Evolutionary conservation across 495 filamentous ascomycete genomes (phyloP), one percentile per base, ranked within the genome.

Genomic region (Penicillium herquei): DNA sequence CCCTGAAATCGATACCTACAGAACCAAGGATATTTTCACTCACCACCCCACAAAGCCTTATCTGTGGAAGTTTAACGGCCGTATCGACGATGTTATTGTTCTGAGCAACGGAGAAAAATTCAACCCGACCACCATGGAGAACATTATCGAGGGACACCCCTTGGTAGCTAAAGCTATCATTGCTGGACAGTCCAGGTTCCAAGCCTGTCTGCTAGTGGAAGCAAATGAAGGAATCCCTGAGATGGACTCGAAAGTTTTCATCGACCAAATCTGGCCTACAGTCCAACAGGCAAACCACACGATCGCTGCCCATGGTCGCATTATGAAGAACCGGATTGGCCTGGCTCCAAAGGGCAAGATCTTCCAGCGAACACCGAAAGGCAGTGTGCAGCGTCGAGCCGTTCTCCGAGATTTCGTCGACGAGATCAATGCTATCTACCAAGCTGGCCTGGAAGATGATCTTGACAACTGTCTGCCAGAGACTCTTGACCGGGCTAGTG

Each of bases 1-100:
- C 49, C 83, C 83, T 6, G 66, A 84, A 14, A 16, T 70, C 3
- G 57, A 74, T 2, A 73, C 81, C 54, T 87, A 78, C 55, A 69
- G 68, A 11, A 87, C 81, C 18, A 76, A 78, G 34, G 85, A 88
- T 67, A 64, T 87, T 13, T 88, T 74, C 62, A 68, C 64, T 32
- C 72, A 62, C 10, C 73, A 76, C 45, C 67, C 75, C 2, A 58
- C 56, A 8, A 64, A 66, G 11, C 46, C 60, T 1, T 35, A 55
- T 16, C 51, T 68, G 0, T 78, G 73, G 74, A 60, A 51, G 8
- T 77, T 61, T 39, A 17, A 57, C 9, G 74, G 70, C 2, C 62
- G 75, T 1, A 42, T 47, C 11, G 74, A 78, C 37, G 78, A 81
- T 55, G 61, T 76, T 9, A 72, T 78, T 44, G 70, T 77, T 9